Evolutionary conservation across 2,329 filamentous ascomycete genomes (phyloP).

Genomic region (Tolypocladium guangdongense): DNA sequence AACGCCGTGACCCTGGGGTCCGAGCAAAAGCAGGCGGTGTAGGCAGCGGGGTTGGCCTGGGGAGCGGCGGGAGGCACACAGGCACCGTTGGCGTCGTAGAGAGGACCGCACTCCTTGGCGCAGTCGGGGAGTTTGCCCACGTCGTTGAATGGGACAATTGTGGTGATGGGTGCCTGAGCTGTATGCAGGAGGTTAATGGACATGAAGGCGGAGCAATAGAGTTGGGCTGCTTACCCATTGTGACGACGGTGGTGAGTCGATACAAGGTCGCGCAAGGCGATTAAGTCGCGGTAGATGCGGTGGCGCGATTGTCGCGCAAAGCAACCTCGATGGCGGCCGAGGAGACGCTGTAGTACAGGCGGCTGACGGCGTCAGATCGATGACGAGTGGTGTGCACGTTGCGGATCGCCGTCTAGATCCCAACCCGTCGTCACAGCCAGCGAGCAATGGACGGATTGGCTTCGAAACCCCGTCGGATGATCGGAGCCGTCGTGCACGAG

Average conservation of each 20-base stretch:
- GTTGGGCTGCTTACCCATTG: not conserved
- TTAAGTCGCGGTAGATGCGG: too few relatives aligned
- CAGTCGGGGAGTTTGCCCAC: conserved; percentile 45
- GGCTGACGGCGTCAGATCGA: not conserved
- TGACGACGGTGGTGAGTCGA: not conserved
- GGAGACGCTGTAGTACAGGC: not conserved
- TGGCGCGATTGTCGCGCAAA: too few relatives aligned
- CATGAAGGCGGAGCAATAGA: not conserved
- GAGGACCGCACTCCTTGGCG: conserved; percentile 44
- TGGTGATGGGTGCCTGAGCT: conserved; percentile 24
- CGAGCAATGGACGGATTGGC: not conserved
- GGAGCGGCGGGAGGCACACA: conserved; percentile 52
- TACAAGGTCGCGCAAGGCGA: not conserved
- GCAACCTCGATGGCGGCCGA: too few relatives aligned
- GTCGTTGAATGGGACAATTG: conserved; percentile 43
- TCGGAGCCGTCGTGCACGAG: not conserved
- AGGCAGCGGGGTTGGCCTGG: conserved; percentile 37
- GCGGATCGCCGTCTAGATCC: not conserved
- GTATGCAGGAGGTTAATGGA: not conserved
- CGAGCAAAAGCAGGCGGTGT: conserved; percentile 64
- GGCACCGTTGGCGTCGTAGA: conserved; percentile 59
- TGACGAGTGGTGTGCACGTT: not conserved
- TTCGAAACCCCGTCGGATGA: not conserved
- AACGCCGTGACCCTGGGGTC: conserved; percentile 49
- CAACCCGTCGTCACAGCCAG: not conserved